Conservation (phyloP, 1,284 basidiomycete genomes). For the Fomitopsis palustris region DNA sequence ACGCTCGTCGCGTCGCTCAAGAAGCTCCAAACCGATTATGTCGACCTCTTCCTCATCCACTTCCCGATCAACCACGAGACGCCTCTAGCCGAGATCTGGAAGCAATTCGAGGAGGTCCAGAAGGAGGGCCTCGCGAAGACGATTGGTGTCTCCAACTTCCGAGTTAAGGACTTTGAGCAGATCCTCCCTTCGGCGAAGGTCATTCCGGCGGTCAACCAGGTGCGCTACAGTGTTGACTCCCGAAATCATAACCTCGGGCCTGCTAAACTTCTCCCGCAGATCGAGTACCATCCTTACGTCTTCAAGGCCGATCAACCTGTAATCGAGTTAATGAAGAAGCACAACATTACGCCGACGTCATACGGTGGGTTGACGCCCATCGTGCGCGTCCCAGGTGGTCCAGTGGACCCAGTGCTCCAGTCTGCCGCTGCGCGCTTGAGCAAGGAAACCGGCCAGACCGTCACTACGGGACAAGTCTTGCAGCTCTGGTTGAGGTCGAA, state of each 20-base stretch:
- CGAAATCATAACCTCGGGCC: background rate
- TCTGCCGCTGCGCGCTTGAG: conserved; percentile 17
- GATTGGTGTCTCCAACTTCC: conserved; percentile 87
- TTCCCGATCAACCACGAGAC: conserved; percentile 43
- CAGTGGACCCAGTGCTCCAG: conserved; percentile 41
- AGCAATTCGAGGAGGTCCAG: conserved; percentile 67
- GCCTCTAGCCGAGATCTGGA: conserved; percentile 60
- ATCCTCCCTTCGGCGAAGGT: conserved; percentile 58
- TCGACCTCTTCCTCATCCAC: conserved; percentile 81
- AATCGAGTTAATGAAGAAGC: conserved; percentile 49
- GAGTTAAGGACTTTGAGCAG: conserved; percentile 59
- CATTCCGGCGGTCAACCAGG: conserved; percentile 79
- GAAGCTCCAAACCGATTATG: conserved; percentile 64
- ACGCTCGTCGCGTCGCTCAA: conserved; percentile 50
- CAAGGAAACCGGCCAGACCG: conserved; percentile 29
- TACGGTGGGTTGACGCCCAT: conserved; percentile 66
- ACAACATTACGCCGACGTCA: conserved; percentile 64
- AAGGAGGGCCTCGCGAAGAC: conserved; percentile 66
- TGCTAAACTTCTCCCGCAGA: conserved; percentile 33
- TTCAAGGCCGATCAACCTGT: conserved; percentile 55
- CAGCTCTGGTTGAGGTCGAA: conserved; percentile 33
- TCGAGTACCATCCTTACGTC: conserved; percentile 82
- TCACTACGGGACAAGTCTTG: conserved; percentile 32
- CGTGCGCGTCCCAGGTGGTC: conserved; percentile 52
- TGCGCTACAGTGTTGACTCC: conserved; percentile 21